Evolutionary conservation across 2,329 filamentous ascomycete genomes (phyloP).

Genomic region (Paraphaeosphaeria sporulosa): DNA sequence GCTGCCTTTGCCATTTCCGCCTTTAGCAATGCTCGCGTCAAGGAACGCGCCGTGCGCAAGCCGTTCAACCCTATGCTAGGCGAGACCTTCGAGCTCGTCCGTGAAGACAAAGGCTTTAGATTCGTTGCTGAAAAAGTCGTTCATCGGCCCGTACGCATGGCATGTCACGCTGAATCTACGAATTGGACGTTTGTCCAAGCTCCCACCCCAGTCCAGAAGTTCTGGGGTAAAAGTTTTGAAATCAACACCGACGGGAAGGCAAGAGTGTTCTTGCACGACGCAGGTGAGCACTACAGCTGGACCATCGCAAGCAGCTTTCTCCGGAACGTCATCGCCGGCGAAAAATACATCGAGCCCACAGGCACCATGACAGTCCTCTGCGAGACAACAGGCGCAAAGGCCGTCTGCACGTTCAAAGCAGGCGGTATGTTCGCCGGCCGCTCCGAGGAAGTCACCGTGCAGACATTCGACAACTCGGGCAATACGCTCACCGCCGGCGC

Average conservation of each 20-base stretch:
- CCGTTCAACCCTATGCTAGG: conserved; percentile 97
- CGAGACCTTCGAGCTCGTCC: conserved; percentile 92
- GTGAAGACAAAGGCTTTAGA: conserved; percentile 85
- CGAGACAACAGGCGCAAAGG: conserved; percentile 83
- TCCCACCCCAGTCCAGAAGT: conserved; percentile 90
- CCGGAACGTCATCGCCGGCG: conserved; percentile 94
- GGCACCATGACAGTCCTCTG: conserved; percentile 87
- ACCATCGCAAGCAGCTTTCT: conserved; percentile 87
- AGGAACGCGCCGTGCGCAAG: conserved; percentile 91
- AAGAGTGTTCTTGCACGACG: conserved; percentile 76
- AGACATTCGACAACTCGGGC: conserved; percentile 73
- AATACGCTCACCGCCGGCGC: conserved; percentile 72
- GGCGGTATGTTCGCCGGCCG: conserved; percentile 98
- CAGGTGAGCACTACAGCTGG: conserved; percentile 88
- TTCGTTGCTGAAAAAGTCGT: conserved; percentile 95
- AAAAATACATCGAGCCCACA: conserved; percentile 97
- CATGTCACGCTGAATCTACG: conserved; percentile 88
- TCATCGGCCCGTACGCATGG: conserved; percentile 89
- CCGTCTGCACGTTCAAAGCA: conserved; percentile 87
- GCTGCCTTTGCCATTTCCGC: conserved; percentile 90
- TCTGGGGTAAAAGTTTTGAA: conserved; percentile 97
- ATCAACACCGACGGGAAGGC: conserved; percentile 91
- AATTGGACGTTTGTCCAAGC: conserved; percentile 89
- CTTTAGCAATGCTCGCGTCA: conserved; percentile 81
- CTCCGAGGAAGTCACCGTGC: conserved; percentile 85